Evolutionary conservation across 352 stramenopile genomes (phyloP).

Genomic region (Blastocystis sp.): DNA sequence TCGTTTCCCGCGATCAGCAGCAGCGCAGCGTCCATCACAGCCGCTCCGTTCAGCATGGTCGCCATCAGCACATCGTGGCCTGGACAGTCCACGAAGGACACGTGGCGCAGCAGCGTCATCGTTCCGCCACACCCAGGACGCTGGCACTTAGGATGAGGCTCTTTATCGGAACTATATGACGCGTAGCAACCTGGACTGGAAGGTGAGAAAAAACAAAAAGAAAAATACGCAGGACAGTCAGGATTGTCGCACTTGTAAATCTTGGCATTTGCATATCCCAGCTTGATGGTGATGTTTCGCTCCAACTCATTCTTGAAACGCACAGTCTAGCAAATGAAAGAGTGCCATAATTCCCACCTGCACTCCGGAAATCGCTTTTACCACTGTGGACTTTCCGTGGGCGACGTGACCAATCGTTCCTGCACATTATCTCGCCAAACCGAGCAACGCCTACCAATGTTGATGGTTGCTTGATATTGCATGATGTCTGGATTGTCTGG

Average conservation of each 20-base stretch:
- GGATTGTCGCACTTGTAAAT: constrained; percentile 83
- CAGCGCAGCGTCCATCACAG: constrained; percentile 98
- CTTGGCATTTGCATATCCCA: constrained; percentile 99
- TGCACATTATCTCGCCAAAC: constrained; percentile 94
- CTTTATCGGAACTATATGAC: constrained; percentile 73
- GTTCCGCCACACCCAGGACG: constrained; percentile 65
- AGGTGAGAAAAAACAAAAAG: neutral
- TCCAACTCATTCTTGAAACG: constrained; percentile 97
- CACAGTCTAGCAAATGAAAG: constrained; percentile 65
- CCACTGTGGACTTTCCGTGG: constrained; percentile 97
- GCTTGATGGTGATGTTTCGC: constrained; percentile 99
- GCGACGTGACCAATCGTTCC: constrained; percentile 99
- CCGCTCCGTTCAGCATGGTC: constrained; percentile 99
- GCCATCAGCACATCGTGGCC: constrained; percentile 99
- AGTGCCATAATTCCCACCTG: constrained; percentile 48
- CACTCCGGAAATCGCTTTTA: constrained; percentile 98
- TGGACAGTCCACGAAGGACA: constrained; percentile 99
- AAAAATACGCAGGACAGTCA: constrained; percentile 59
- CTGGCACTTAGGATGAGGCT: constrained; percentile 67
- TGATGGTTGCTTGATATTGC: constrained; percentile 92
- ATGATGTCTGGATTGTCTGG: constrained; percentile 72
- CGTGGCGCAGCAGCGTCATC: constrained; percentile 80
- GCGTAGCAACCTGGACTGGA: constrained; percentile 64
- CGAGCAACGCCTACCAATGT: constrained; percentile 99
- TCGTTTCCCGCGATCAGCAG: constrained; percentile 94